Evolutionary conservation across 352 stramenopile genomes (phyloP), one percentile per base, ranked within the genome.

Genomic region (Phytophthora megakarya): DNA sequence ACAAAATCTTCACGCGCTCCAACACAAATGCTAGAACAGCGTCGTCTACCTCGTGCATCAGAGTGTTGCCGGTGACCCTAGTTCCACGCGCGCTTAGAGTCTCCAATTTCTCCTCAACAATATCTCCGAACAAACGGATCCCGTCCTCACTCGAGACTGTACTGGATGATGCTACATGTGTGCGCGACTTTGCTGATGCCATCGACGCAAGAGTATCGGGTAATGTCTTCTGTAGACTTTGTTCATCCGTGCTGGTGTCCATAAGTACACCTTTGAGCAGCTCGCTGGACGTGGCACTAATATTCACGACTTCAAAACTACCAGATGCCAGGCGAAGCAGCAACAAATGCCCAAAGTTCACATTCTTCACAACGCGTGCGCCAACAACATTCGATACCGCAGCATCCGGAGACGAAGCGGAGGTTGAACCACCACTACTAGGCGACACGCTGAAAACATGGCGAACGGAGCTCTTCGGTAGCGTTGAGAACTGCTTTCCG

Each of bases 371-470:
- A 21, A 90, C 74, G 19, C 80, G 78, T 9, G 72, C 81, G 19
- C 84, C 84, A 42, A 92, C 75, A 28, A 92, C 71, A 65, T 85
- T 89, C 7, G 72, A 76, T 28, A 80, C 65, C 15, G 49, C 67
- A 54, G 39, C 26, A 49, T 52, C 28, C 13, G 63, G 10, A 50
- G 59, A 55, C 11, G 48, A 26, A 23, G 18, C 30, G 15, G 43
- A 6, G 18, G 37, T 6, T 35, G 38, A 43, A 25, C 45, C 32
- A 23, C 52, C 22, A 3, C 35, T 73, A 30, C 59, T 65, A 5
- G 86, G 84, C 10, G 84, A 90, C 10, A 95, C 72, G 56, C 84
- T 86, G 53, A 95, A 92, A 32, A 93, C 78, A 51, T 91, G 86
- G 16, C 84, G 84, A 42, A 85, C 86, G 18, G 84, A 82, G 52